Conservation (phyloP, 1,139 yeast species). For the Debaryomycetaceae sp. region DNA sequence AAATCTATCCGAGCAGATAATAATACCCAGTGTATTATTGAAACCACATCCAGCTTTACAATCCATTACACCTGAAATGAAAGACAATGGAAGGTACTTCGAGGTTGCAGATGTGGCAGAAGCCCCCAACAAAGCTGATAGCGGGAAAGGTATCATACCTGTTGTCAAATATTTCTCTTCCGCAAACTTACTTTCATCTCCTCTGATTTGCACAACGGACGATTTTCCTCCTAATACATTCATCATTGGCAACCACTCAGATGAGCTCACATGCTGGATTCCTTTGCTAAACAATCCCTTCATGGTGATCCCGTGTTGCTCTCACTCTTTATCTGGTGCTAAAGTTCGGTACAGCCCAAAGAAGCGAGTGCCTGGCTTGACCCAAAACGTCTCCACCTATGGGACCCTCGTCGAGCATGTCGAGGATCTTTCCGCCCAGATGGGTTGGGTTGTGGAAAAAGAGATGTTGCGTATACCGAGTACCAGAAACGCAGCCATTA, state of each 20-base stretch:
- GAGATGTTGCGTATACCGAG: slow-evolving; percentile 94
- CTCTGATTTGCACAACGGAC: slow-evolving; percentile 59
- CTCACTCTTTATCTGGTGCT: slow-evolving; percentile 79
- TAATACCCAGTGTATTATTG: slow-evolving; percentile 69
- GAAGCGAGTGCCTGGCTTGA: slow-evolving; percentile 9
- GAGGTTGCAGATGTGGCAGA: slow-evolving; percentile 37
- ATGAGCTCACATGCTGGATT: slow-evolving; percentile 93
- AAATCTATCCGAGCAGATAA: slow-evolving; percentile 66
- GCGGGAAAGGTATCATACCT: slow-evolving; percentile 19
- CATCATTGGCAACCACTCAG: slow-evolving; percentile 91
- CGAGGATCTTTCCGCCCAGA: slow-evolving; percentile 57
- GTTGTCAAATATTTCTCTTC: slow-evolving; percentile 45
- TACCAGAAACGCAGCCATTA: slow-evolving; percentile 87
- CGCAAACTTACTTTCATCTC: slow-evolving; percentile 49
- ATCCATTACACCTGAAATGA: slow-evolving; percentile 48
- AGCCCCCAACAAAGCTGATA: slow-evolving; percentile 3
- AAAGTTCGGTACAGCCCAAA: slow-evolving; percentile 59
- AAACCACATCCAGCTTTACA: slow-evolving; percentile 65
- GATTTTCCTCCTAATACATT: slow-evolving; percentile 71
- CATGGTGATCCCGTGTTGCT: slow-evolving; percentile 92
- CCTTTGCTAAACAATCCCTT: slow-evolving; percentile 86
- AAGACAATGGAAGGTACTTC: slow-evolving; percentile 60
- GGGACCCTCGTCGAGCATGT: slow-evolving; percentile 85
- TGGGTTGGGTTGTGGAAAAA: slow-evolving; percentile 83
- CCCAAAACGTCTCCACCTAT: slow-evolving; percentile 54